Conservation (phyloP, 345 rosid genomes). For the Cochlearia excelsa region DNA sequence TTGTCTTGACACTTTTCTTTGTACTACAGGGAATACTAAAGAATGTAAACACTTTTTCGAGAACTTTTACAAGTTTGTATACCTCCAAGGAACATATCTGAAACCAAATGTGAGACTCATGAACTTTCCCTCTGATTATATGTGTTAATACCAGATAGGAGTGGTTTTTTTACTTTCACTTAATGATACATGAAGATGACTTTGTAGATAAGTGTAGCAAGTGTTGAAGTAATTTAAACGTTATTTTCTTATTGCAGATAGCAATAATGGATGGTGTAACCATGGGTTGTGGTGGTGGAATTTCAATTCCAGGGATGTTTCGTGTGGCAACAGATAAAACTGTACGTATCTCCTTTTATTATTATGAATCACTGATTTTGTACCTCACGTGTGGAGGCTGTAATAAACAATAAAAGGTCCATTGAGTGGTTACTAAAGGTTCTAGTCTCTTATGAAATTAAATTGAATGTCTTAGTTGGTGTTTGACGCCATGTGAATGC, state of each 20-base stretch:
- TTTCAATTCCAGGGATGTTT: slow-evolving; percentile 78
- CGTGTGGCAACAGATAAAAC: slow-evolving; percentile 72
- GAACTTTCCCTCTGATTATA: background rate
- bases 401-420: too few species aligned
- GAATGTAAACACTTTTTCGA: slow-evolving; percentile 65
- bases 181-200: slow-evolving; percentile 2
- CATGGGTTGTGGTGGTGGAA: slow-evolving; percentile 78
- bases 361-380: background rate
- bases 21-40: slow-evolving; percentile 65
- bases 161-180: too few species aligned
- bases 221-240: background rate
- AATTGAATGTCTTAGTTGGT: too few species aligned
- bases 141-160: too few species aligned
- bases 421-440: background rate
- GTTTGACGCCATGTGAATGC: too few species aligned
- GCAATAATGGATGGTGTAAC: slow-evolving; percentile 75
- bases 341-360: slow-evolving; percentile 49
- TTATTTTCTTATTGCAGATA: slow-evolving; percentile 47
- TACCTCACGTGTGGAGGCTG: too few species aligned
- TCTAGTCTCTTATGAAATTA: too few species aligned
- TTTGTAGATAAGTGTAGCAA: slow-evolving; percentile 7
- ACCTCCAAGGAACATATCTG: slow-evolving; percentile 82
- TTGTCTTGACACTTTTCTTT: slow-evolving; percentile 20
- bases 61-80: slow-evolving; percentile 68
- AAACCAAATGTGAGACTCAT: slow-evolving; percentile 74